phyloP scores from a whole-genome alignment of 139 green algal genomes.

The Astrephomene gubernaculifera region DNA sequence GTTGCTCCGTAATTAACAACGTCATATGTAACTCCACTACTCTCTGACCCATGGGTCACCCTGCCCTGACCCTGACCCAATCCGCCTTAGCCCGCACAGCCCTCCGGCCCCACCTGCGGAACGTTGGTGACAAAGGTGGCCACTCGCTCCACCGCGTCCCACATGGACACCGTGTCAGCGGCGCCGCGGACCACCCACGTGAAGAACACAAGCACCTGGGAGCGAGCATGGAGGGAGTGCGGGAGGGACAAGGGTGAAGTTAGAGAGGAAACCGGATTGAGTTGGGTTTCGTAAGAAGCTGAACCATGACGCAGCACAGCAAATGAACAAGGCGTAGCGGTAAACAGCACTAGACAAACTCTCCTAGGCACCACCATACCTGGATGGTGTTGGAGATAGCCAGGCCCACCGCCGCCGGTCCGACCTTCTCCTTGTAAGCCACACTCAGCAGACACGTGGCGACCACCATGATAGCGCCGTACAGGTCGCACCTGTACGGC shows the following conservation, averaged over 20 bases:
- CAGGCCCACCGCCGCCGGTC: slow-evolving; percentile 66
- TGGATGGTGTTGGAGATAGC: slow-evolving; percentile 80
- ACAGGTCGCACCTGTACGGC: slow-evolving; percentile 70
- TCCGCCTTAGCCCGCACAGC: neutral
- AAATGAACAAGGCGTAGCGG: too few species aligned
- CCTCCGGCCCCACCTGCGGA: slow-evolving; percentile 18
- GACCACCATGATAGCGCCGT: slow-evolving; percentile 71
- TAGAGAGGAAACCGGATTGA: neutral
- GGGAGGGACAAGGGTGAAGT: neutral
- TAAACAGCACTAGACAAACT: too few species aligned
- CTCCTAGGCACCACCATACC: too few species aligned
- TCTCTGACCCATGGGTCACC: too few species aligned
- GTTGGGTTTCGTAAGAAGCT: too few species aligned
- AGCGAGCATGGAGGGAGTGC: neutral
- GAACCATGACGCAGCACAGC: too few species aligned
- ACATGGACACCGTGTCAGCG: slow-evolving; percentile 73
- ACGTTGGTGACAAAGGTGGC: slow-evolving; percentile 60
- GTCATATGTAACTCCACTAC: too few species aligned
- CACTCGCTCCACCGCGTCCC: slow-evolving; percentile 72
- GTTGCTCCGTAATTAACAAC: too few species aligned
- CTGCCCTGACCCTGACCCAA: too few species aligned
- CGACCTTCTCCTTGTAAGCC: slow-evolving; percentile 50
- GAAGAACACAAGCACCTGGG: slow-evolving; percentile 80
- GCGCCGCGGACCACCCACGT: slow-evolving; percentile 75
- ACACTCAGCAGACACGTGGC: slow-evolving; percentile 70